Evolutionary conservation across 2,329 filamentous ascomycete genomes (phyloP).

Genomic region (Reticulascus tulasneorum): DNA sequence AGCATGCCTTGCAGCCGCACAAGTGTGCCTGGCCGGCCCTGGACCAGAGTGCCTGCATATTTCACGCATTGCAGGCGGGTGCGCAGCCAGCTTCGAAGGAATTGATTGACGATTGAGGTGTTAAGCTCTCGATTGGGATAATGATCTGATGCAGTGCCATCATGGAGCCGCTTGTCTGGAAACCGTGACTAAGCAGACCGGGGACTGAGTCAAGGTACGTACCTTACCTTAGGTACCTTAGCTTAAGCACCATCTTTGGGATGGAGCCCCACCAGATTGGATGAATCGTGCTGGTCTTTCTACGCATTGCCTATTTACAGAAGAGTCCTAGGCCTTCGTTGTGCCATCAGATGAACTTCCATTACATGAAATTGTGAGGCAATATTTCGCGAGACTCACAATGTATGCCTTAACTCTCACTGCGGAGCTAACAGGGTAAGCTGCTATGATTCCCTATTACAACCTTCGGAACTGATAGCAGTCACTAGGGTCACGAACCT

Average conservation of each 20-base stretch:
- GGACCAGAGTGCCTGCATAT: constrained; percentile 68
- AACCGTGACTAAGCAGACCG: too few species aligned
- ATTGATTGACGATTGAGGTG: constrained; percentile 6
- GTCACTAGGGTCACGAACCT: constrained; percentile 77
- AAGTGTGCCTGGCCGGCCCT: constrained; percentile 60
- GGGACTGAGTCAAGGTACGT: too few species aligned
- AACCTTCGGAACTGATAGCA: background rate
- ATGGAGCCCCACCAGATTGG: too few species aligned
- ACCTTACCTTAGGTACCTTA: too few species aligned
- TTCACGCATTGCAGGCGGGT: constrained; percentile 30
- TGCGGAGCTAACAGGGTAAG: constrained; percentile 67
- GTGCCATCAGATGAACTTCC: too few species aligned
- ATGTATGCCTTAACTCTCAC: constrained; percentile 67
- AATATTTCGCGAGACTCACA: constrained; percentile 14
- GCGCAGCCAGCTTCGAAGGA: constrained; percentile 9
- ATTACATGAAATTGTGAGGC: background rate
- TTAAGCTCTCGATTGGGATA: constrained; percentile 2
- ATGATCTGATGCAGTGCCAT: constrained; percentile 9
- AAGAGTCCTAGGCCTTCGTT: too few species aligned
- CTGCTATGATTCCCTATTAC: constrained; percentile 10
- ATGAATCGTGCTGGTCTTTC: too few species aligned
- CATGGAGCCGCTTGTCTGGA: too few species aligned
- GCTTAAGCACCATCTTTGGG: too few species aligned
- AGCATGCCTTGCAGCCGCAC: constrained; percentile 61
- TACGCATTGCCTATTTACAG: too few species aligned